Conservation (phyloP, 176 grass and related monocot species). For the Oryza meyeriana region DNA sequence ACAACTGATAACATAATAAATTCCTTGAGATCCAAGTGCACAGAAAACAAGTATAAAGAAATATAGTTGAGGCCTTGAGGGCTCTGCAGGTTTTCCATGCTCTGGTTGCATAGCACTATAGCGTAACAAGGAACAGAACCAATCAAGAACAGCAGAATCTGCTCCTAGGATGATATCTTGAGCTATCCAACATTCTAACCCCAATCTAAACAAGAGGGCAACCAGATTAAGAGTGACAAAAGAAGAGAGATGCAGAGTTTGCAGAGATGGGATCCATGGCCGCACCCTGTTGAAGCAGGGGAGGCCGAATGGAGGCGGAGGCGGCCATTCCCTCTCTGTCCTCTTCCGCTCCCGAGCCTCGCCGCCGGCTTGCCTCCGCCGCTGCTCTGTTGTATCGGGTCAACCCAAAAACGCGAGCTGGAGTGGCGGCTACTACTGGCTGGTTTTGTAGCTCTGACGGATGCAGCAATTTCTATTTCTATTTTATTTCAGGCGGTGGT, state of each 20-base stretch:
- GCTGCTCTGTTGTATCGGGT: neutral
- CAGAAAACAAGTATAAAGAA: neutral
- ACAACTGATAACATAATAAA: neutral
- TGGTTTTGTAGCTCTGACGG: too few relatives aligned
- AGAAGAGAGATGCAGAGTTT: neutral
- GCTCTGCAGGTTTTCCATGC: too few relatives aligned
- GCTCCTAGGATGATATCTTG: neutral
- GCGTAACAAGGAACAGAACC: neutral
- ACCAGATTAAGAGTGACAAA: neutral
- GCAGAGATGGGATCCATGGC: neutral
- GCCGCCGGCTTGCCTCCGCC: neutral
- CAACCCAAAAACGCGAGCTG: neutral
- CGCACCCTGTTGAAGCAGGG: conserved; percentile 29
- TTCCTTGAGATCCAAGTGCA: conserved; percentile 1
- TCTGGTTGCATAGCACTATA: too few relatives aligned
- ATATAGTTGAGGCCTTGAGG: neutral
- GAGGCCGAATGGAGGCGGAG: neutral
- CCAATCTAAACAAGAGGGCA: neutral
- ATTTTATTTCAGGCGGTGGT: too few relatives aligned
- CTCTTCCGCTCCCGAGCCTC: neutral
- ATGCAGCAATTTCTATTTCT: too few relatives aligned
- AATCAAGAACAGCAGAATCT: neutral
- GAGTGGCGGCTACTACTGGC: too few relatives aligned
- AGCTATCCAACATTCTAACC: too few relatives aligned
- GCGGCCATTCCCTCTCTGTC: neutral